Conservation (phyloP, 2,329 filamentous ascomycete genomes). For the Cladosporium phlei region DNA sequence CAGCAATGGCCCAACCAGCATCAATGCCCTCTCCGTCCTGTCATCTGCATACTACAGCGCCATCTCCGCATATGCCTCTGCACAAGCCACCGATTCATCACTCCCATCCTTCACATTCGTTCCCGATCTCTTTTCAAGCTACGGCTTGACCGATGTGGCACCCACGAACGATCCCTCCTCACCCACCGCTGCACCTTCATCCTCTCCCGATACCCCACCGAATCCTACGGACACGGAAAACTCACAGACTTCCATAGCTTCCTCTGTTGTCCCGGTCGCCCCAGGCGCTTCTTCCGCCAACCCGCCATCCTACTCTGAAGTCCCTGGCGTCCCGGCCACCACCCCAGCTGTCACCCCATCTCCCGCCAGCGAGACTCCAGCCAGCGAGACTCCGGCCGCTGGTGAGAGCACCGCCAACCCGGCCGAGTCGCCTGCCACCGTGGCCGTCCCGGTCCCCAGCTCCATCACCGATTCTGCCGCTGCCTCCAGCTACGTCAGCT, state of each 20-base stretch:
- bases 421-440: conserved; percentile 10
- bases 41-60: conserved; percentile 15
- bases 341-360: conserved; percentile 13
- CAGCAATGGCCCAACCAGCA: conserved; percentile 11
- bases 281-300: conserved; percentile 9
- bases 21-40: conserved; percentile 10
- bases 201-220: neutral
- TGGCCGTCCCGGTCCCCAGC: conserved; percentile 6
- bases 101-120: conserved; percentile 15
- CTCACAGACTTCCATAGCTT: conserved; percentile 11
- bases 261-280: conserved; percentile 4
- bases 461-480: conserved; percentile 15
- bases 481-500: conserved; percentile 10
- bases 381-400: conserved; percentile 15
- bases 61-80: conserved; percentile 16
- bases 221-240: conserved; percentile 7
- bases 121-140: conserved; percentile 18
- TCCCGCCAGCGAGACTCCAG: conserved; percentile 4
- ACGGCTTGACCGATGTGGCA: conserved; percentile 13
- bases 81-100: conserved; percentile 16
- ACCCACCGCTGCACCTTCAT: conserved; percentile 4
- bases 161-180: conserved; percentile 6
- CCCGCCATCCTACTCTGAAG: conserved; percentile 11
- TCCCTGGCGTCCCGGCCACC: conserved; percentile 15
- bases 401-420: conserved; percentile 19